Conservation (phyloP, 1,139 yeast species). For the Kodamaea suecica region DNA sequence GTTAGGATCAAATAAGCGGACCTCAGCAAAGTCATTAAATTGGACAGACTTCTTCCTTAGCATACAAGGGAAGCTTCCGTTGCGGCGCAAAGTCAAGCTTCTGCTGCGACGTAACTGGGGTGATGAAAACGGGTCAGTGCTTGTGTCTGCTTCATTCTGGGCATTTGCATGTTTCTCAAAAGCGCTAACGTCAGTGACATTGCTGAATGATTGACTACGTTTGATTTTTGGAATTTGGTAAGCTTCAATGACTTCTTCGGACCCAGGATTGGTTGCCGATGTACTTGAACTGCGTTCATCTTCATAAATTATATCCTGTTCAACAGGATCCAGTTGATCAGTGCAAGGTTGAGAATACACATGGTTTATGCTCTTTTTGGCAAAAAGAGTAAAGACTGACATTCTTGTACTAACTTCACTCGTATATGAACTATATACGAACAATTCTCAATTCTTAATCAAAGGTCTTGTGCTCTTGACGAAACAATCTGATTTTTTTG, state of each 20-base stretch:
- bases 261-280: neutral
- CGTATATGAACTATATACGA: too few relatives aligned
- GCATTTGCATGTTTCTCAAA: constrained; percentile 8
- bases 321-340: too few relatives aligned
- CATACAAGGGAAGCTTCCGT: constrained; percentile 4
- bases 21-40: constrained; percentile 6
- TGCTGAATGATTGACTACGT: constrained; percentile 8
- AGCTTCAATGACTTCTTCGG: constrained; percentile 7
- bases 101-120: constrained; percentile 10
- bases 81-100: constrained; percentile 9
- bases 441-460: too few relatives aligned
- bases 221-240: constrained; percentile 10
- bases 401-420: too few relatives aligned
- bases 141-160: constrained; percentile 8
- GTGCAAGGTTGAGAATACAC: too few relatives aligned
- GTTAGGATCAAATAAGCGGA: neutral
- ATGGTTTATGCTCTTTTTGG: too few relatives aligned
- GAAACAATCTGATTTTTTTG: too few relatives aligned
- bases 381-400: neutral
- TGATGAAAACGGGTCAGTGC: constrained; percentile 14
- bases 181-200: constrained; percentile 4
- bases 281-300: neutral
- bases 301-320: too few relatives aligned
- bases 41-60: constrained; percentile 12
- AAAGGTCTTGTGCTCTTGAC: too few relatives aligned